A percentile compares a stretch with the other conserved stretches of the same genome.
Conservation (phyloP, 164 flowering plant genomes). For the Stephania japonica region DNA sequence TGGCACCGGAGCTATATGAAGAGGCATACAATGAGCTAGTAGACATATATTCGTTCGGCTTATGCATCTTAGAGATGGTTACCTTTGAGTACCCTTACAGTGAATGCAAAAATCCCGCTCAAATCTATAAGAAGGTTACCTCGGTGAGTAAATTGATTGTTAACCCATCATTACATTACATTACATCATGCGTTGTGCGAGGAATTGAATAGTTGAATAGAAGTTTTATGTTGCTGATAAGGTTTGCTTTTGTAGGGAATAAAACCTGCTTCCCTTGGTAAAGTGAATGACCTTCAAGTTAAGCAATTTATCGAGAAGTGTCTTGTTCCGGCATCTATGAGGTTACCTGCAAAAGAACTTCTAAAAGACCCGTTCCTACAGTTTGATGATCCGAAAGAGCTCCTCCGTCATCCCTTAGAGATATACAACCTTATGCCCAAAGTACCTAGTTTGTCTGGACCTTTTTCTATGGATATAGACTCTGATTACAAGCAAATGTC, state of each 20-base stretch:
- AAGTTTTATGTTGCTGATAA: slow-evolving; percentile 1
- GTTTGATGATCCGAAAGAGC: slow-evolving; percentile 26
- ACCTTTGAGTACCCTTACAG: slow-evolving; percentile 68
- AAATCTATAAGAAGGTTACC: slow-evolving; percentile 72
- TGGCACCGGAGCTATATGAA: slow-evolving; percentile 85
- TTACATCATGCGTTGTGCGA: neutral
- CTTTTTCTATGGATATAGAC: slow-evolving; percentile 55
- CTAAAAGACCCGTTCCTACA: slow-evolving; percentile 62
- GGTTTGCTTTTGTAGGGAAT: slow-evolving; percentile 46
- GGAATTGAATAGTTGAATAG: neutral
- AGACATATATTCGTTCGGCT: slow-evolving; percentile 76
- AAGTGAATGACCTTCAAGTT: slow-evolving; percentile 57
- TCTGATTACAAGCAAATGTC: slow-evolving; percentile 28
- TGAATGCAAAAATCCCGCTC: slow-evolving; percentile 68
- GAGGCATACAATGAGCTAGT: slow-evolving; percentile 72
- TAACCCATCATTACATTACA: neutral
- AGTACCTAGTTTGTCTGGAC: slow-evolving; percentile 20
- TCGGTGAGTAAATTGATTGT: slow-evolving; percentile 35
- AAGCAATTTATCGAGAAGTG: slow-evolving; percentile 80
- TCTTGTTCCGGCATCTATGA: slow-evolving; percentile 52
- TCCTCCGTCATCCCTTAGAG: slow-evolving; percentile 16
- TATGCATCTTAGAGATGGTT: slow-evolving; percentile 75
- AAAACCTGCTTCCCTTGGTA: slow-evolving; percentile 64
- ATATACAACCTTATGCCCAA: slow-evolving; percentile 16
- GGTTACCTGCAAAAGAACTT: slow-evolving; percentile 61